Evolutionary conservation across 805 yeast genomes (phyloP).

Genomic region (Wickerhamiella vanderwaltii): DNA sequence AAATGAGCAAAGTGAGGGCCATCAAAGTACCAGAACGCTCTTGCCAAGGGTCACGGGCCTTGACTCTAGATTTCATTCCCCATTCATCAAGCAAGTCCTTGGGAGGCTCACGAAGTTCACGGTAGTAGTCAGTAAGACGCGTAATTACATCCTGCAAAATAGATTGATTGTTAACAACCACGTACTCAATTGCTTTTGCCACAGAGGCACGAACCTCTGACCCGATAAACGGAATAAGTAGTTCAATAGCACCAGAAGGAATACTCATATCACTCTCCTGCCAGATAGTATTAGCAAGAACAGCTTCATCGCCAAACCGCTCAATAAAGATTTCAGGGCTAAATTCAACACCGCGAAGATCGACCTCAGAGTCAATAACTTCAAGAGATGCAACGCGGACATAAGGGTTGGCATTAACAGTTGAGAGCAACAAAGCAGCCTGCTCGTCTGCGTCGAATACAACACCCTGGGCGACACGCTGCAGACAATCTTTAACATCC

Average conservation of each 20-base stretch:
- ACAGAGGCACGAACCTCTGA: constrained; percentile 54
- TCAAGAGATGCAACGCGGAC: constrained; percentile 75
- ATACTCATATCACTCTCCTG: constrained; percentile 36
- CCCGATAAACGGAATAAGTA: constrained; percentile 40
- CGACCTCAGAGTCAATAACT: constrained; percentile 68
- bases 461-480: constrained; percentile 63
- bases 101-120: constrained; percentile 47
- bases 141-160: constrained; percentile 29
- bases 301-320: constrained; percentile 59
- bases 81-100: constrained; percentile 44
- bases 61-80: constrained; percentile 59
- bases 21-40: constrained; percentile 71
- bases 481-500: constrained; percentile 69
- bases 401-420: constrained; percentile 51
- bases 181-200: constrained; percentile 56
- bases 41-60: constrained; percentile 71
- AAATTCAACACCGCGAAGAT: constrained; percentile 34
- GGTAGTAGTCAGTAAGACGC: constrained; percentile 44
- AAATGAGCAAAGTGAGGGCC: constrained; percentile 45
- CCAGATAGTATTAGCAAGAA: constrained; percentile 75
- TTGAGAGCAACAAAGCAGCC: constrained; percentile 40
- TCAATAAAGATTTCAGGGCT: constrained; percentile 69
- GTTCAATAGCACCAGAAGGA: constrained; percentile 33
- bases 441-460: constrained; percentile 47
- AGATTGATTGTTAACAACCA: constrained; percentile 28